Base-by-base conservation (phyloP, 805 yeast genomes). In the Ogataea sp. region DNA sequence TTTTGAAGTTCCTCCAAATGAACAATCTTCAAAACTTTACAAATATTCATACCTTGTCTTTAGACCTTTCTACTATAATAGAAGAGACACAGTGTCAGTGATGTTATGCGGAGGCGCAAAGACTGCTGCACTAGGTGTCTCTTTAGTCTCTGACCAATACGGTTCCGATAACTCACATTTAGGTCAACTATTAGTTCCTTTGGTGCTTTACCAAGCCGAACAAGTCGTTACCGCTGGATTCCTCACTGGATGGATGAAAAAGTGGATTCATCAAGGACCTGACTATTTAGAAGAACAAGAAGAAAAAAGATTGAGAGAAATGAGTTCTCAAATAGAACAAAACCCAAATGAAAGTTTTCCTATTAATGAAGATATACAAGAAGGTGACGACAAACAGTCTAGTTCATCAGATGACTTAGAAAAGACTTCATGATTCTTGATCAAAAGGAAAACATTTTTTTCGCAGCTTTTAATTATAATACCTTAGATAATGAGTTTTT, bases 71-170 rank as follows among this genome's bases (percentile, higher is more conserved):
- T 83, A 81, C 58, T 83, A 83, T 58, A 68, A 70, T 50, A 73
- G 80, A 48, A 58, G 65, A 38, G 95, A 88, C 52, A 75, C 95
- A 0, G 84, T 85, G 27, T 70, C 89, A 11, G 72, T 88, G 37
- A 73, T 87, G 82, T 70, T 86, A 43, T 85, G 95, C 59, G 95
- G 95, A 10, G 90, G 95, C 5, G 95, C 96, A 2, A 88, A 87
- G 58, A 87, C 96, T 1, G 96, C 95, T 0, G 96, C 96, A 0
- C 65, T 87, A 38, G 96, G 96, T 28, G 95, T 87, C 4, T 83
- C 95, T 1, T 65, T 87, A 37, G 69, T 83, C n/a, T 69, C 88
- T 2, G 46, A 64, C 0, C 64, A 59, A 41, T 87, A 85, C 55
- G 94, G 94, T 14, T 59, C 73, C 5, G 52, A 69, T 34, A 75